These are phyloP conservation scores for Wickerhamiella slavikovae DNA, from an alignment of 805 yeast genomes.

Conservation along the genomic window DNA sequence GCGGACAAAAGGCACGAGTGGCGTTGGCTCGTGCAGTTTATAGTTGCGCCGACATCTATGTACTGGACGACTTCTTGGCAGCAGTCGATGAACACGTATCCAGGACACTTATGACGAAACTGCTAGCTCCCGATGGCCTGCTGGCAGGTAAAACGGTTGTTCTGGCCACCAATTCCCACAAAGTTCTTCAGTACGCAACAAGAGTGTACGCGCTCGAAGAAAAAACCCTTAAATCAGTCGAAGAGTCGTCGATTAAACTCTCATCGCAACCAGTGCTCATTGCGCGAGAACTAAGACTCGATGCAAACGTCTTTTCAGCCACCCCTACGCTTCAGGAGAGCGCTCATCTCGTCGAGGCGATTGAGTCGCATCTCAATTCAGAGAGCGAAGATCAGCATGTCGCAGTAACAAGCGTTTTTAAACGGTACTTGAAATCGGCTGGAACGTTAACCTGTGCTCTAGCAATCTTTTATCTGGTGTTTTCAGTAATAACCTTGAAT, in stretches of 20 bases:
- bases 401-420: constrained; percentile 3
- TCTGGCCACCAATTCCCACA: constrained; percentile 59
- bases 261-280: no score
- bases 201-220: constrained; percentile 40
- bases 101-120: constrained; percentile 52
- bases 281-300: background rate
- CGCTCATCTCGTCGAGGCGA: background rate
- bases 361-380: background rate
- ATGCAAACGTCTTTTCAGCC: background rate
- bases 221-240: constrained; percentile 17
- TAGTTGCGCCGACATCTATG: constrained; percentile 72
- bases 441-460: constrained; percentile 1
- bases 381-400: constrained; percentile 3
- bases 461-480: constrained; percentile 1
- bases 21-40: constrained; percentile 87
- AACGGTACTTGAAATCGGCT: constrained; percentile 4
- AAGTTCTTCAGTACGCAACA: constrained; percentile 51
- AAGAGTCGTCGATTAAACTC: no score
- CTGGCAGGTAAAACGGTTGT: constrained; percentile 46
- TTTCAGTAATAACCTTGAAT: constrained; percentile 3
- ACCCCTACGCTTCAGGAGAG: background rate
- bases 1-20: constrained; percentile 88
- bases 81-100: constrained; percentile 95
- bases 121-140: constrained; percentile 59
- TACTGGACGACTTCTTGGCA: constrained; percentile 77